These are phyloP conservation scores for Globisporangium spinosum DNA, from an alignment of 352 stramenopile species.

Conservation along the genomic window DNA sequence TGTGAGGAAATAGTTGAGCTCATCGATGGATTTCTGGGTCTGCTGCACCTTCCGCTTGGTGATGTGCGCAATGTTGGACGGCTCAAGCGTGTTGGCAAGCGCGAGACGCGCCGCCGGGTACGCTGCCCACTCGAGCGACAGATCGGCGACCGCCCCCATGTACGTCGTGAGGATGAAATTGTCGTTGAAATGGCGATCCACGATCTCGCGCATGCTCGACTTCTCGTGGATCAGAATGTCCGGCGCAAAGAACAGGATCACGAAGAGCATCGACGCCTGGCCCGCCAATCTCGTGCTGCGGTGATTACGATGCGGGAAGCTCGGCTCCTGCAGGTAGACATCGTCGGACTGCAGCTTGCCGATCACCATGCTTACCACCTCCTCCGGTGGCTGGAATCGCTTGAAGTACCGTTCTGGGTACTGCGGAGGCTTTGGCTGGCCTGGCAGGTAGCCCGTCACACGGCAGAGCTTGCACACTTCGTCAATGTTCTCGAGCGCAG, in stretches of 20 bases:
- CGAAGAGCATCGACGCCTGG: slow-evolving; percentile 94
- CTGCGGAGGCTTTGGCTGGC: slow-evolving; percentile 77
- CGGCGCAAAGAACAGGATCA: slow-evolving; percentile 93
- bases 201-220: slow-evolving; percentile 92
- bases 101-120: slow-evolving; percentile 88
- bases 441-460: slow-evolving; percentile 86
- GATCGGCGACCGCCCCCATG: slow-evolving; percentile 92
- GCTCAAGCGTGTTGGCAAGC: slow-evolving; percentile 87
- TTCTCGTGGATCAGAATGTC: slow-evolving; percentile 91
- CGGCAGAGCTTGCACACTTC: slow-evolving; percentile 90
- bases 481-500: slow-evolving; percentile 87
- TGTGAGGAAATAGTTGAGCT: slow-evolving; percentile 90
- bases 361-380: slow-evolving; percentile 91
- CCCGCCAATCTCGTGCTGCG: slow-evolving; percentile 86
- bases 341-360: slow-evolving; percentile 93
- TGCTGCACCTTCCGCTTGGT: slow-evolving; percentile 86
- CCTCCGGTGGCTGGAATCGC: slow-evolving; percentile 80
- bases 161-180: slow-evolving; percentile 96
- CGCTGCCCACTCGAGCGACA: slow-evolving; percentile 90
- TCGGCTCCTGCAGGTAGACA: slow-evolving; percentile 90
- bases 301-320: slow-evolving; percentile 92
- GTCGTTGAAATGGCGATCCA: slow-evolving; percentile 95
- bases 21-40: slow-evolving; percentile 82
- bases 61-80: slow-evolving; percentile 87
- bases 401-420: slow-evolving; percentile 90